These are phyloP conservation scores for Neonectria punicea DNA, from an alignment of 2,329 filamentous ascomycete genomes.

Conservation along the genomic window DNA sequence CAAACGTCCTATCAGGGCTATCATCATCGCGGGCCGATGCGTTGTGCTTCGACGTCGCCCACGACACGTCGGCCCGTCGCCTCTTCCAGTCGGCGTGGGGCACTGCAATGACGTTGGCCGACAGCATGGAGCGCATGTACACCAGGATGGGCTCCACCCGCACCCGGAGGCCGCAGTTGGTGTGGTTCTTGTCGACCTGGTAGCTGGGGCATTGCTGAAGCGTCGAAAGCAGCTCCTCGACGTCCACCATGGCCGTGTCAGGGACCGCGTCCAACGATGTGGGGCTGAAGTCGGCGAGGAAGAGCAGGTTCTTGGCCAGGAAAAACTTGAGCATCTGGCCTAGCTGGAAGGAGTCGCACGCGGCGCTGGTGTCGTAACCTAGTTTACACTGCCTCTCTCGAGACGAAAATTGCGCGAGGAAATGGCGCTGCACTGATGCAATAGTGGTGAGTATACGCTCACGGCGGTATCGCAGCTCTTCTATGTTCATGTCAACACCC, in stretches of 20 bases:
- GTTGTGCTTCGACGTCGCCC: slow-evolving; percentile 46
- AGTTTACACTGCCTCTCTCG: slow-evolving; percentile 75
- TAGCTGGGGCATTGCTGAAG: slow-evolving; percentile 76
- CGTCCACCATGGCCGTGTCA: slow-evolving; percentile 66
- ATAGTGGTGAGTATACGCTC: slow-evolving; percentile 75
- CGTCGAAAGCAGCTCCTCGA: slow-evolving; percentile 68
- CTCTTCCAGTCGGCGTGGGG: slow-evolving; percentile 59
- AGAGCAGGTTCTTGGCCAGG: slow-evolving; percentile 67
- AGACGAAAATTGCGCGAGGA: slow-evolving; percentile 74
- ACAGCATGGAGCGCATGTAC: slow-evolving; percentile 68
- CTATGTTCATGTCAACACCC: slow-evolving; percentile 48
- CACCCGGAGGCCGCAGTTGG: slow-evolving; percentile 76
- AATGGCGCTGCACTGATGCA: slow-evolving; percentile 75
- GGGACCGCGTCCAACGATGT: slow-evolving; percentile 56
- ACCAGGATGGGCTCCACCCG: slow-evolving; percentile 74
- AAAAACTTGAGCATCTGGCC: slow-evolving; percentile 82
- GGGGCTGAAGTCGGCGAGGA: slow-evolving; percentile 66
- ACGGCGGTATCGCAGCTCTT: slow-evolving; percentile 73
- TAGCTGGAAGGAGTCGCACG: slow-evolving; percentile 82
- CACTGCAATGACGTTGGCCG: slow-evolving; percentile 57
- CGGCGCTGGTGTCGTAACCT: slow-evolving; percentile 76
- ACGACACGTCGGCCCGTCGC: slow-evolving; percentile 52
- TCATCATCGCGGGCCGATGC: slow-evolving; percentile 27
- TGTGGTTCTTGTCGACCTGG: slow-evolving; percentile 78
- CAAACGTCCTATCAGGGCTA: slow-evolving; percentile 48